Evolutionary conservation across 768 basidiomycete genomes (phyloP), one percentile per base, ranked within the genome.

Genomic region (Hericium erinaceus): DNA sequence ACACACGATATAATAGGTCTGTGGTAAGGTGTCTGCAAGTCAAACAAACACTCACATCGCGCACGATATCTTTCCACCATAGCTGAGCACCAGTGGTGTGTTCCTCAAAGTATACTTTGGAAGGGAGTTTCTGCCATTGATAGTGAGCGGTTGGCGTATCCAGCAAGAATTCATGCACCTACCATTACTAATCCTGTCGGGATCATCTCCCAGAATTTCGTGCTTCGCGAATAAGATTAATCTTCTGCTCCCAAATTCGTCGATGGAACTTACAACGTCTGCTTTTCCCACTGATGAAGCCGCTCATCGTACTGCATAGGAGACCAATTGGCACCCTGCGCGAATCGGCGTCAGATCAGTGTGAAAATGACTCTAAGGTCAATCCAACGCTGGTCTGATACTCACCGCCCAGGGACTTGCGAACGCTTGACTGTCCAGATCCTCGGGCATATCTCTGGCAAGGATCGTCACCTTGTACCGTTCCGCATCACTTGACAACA

Each of bases 361-460:
- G 5, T 54, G 11, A 33, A 39, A 38, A 52, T 22, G 13, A 20
- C 16, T 18, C 28, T 24, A 46, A 26, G 39, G 49, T 33, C 33
- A 33, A 33, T 33, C 33, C 33, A 33, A 6, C 4, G 33, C 33
- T 33, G 6, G 33, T 8, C 33, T 33, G 7, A 33, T 22, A 66
- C 74, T 54, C 57, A 77, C 77, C 58, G 79, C 77, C 67, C 78
- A 80, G n/a, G 79, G 79, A 55, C 75, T 79, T 9, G 78, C 70
- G 68, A 75, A 79, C 4, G 70, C 75, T 54, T 77, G 75, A 3
- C 76, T 78, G 48, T 69, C 68, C 20, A 70, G 57, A 58, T 73
- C 72, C 15, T 71, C 69, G 0, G 74, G 75, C 65, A 73, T 64
- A 61, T 75, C 75, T 39, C 73, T 63, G 12, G 75, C 74, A 26